Percentiles rank a stretch among this genome's conserved stretches.
phyloP scores from a whole-genome alignment of 2,329 filamentous ascomycete species.

The Hymenoscyphus salicellus region DNA sequence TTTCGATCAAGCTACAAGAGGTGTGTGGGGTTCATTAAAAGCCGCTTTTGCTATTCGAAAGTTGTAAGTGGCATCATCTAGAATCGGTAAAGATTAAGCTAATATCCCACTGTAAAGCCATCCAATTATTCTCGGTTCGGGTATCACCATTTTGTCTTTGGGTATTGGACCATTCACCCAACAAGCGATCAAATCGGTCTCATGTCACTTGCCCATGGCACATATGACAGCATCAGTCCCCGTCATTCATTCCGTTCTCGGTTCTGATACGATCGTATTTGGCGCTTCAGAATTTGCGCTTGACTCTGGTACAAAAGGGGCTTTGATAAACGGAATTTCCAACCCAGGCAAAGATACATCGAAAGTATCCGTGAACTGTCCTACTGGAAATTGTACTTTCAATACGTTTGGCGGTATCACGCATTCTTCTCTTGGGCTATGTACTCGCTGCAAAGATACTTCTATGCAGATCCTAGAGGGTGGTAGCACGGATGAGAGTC shows the following conservation, averaged over 20 bases:
- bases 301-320: background rate
- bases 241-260: background rate
- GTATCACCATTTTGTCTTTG: background rate
- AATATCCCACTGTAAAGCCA: background rate
- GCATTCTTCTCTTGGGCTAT: conserved; percentile 3
- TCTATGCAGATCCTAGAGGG: background rate
- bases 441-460: conserved; percentile 5
- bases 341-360: background rate
- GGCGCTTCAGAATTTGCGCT: background rate
- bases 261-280: background rate
- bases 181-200: conserved; percentile 1
- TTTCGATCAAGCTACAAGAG: conserved; percentile 10
- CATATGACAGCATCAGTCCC: background rate
- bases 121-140: background rate
- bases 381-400: conserved; percentile 4
- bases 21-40: background rate
- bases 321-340: background rate
- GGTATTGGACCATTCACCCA: conserved; percentile 4
- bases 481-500: background rate
- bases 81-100: background rate
- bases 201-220: background rate
- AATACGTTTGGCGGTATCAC: background rate
- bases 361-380: background rate
- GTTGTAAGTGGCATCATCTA: background rate
- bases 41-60: background rate